Evolutionary conservation across 2,329 filamentous ascomycete genomes (phyloP).

Genomic region (Myrmaecium sp.): DNA sequence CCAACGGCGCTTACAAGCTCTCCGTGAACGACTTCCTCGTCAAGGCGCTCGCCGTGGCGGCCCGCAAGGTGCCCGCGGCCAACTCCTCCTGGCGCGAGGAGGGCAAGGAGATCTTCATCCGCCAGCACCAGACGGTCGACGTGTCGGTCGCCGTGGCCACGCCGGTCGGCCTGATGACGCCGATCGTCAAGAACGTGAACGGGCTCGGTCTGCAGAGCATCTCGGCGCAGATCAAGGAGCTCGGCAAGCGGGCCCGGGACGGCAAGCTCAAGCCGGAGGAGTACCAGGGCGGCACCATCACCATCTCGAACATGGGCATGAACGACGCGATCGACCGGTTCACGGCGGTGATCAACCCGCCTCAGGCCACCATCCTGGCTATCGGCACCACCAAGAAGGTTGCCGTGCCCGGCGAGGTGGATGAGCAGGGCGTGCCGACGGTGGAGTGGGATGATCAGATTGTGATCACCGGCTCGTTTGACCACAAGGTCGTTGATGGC

Average conservation of each 20-base stretch:
- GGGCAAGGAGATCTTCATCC: constrained; percentile 62
- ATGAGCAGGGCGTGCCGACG: constrained; percentile 55
- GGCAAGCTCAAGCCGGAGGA: constrained; percentile 99
- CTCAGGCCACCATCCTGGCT: constrained; percentile 86
- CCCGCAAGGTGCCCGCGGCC: constrained; percentile 83
- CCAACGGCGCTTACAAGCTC: constrained; percentile 93
- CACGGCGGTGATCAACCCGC: constrained; percentile 97
- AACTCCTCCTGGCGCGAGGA: constrained; percentile 85
- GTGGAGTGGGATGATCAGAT: constrained; percentile 97
- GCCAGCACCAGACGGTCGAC: constrained; percentile 83
- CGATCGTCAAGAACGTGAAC: constrained; percentile 83
- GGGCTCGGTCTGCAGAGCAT: constrained; percentile 76
- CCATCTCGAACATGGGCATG: constrained; percentile 99
- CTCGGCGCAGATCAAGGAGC: constrained; percentile 80
- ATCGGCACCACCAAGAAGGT: constrained; percentile 95
- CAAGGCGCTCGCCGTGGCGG: constrained; percentile 82
- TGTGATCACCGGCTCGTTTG: constrained; percentile 83
- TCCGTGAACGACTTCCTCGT: constrained; percentile 99
- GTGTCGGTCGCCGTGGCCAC: constrained; percentile 93
- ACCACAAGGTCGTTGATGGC: constrained; percentile 97
- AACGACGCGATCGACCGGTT: constrained; percentile 92
- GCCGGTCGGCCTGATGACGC: constrained; percentile 86
- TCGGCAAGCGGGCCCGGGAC: constrained; percentile 88
- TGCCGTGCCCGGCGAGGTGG: constrained; percentile 59
- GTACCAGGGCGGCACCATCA: constrained; percentile 97